A percentile compares a stretch with the other conserved stretches of the same genome.
Conservation (phyloP, 306 rosid genomes). For the Phaseolus lunatus region DNA sequence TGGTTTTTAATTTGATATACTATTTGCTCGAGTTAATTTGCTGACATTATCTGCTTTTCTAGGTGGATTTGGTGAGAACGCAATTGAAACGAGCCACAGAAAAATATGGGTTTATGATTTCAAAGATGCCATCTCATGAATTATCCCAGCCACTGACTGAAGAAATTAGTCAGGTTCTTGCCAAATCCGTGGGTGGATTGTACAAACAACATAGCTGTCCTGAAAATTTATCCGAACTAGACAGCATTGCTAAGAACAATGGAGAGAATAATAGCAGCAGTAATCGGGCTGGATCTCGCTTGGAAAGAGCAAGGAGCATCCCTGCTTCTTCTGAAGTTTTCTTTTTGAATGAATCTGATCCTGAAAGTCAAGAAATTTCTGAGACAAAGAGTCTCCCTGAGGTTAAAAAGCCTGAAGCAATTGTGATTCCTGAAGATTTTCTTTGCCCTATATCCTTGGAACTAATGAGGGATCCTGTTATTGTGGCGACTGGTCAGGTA, state of each 20-base stretch:
- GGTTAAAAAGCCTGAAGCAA: conserved; percentile 68
- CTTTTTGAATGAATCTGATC: conserved; percentile 41
- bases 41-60: conserved; percentile 35
- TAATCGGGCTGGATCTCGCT: conserved; percentile 44
- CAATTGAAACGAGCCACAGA: conserved; percentile 87
- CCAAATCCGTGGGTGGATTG: conserved; percentile 52
- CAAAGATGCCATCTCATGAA: conserved; percentile 55
- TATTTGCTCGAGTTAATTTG: conserved; percentile 7
- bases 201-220: conserved; percentile 53
- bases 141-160: conserved; percentile 60
- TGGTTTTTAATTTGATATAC: background rate
- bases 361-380: conserved; percentile 55
- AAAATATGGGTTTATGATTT: conserved; percentile 69
- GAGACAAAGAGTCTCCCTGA: conserved; percentile 50
- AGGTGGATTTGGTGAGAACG: conserved; percentile 94
- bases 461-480: conserved; percentile 97
- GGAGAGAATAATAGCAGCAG: conserved; percentile 53
- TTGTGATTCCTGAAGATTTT: conserved; percentile 84
- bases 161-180: conserved; percentile 55
- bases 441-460: conserved; percentile 97
- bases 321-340: conserved; percentile 52
- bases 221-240: conserved; percentile 56
- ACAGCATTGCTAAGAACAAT: conserved; percentile 40
- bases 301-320: conserved; percentile 56
- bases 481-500: conserved; percentile 99